A percentile compares a stretch with the other conserved stretches of the same genome.
phyloP scores from a whole-genome alignment of 257 asterid species.

The Solanum rostratum region DNA sequence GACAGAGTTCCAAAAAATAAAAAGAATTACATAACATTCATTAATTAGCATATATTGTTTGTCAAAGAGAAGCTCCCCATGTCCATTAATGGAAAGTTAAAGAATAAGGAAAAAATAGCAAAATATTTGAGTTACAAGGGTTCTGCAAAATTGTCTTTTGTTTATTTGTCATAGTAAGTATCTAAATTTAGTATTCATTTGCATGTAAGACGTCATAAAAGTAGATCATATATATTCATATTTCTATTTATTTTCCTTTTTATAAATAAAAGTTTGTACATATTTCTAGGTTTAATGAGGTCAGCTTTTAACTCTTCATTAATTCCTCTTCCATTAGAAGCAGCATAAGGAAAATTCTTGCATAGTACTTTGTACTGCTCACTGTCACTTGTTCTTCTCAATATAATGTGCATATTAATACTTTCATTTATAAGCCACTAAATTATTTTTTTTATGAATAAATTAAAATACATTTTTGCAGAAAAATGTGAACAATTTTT shows the following conservation, averaged over 20 bases:
- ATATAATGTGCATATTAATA: not conserved
- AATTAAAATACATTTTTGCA: not conserved
- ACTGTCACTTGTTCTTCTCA: not conserved
- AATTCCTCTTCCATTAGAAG: not conserved
- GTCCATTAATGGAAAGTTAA: not conserved
- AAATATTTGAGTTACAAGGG: not conserved
- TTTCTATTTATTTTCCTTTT: not conserved
- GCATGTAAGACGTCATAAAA: not conserved
- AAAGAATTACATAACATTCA: not conserved
- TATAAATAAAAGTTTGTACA: not conserved
- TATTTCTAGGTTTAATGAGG: not conserved
- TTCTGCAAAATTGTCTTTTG: not conserved
- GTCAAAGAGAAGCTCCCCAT: not conserved
- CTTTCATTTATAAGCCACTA: no score
- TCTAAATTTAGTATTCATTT: not conserved
- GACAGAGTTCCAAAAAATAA: not conserved
- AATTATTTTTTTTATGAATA: no score
- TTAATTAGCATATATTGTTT: not conserved
- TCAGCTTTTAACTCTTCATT: not conserved
- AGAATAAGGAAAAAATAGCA: not conserved
- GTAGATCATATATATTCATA: not conserved
- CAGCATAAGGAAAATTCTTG: not conserved
- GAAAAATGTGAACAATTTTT: not conserved
- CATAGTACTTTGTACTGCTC: not conserved
- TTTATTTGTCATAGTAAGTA: not conserved